These are phyloP conservation scores for Emiliania huxleyi DNA, from an alignment of 78 protist species.

Conservation along the genomic window DNA sequence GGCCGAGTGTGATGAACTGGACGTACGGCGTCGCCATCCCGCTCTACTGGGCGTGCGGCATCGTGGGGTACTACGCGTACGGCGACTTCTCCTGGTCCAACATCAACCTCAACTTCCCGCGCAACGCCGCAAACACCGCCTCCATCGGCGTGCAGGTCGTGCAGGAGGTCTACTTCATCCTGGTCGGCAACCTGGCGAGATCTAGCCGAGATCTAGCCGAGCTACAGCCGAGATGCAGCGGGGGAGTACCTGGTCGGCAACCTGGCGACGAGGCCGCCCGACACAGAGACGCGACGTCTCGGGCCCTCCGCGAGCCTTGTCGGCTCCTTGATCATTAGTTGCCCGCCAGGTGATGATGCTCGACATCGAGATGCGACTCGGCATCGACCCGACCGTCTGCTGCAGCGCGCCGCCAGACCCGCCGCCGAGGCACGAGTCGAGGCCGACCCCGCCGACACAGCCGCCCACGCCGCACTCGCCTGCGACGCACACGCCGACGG, in stretches of 20 bases:
- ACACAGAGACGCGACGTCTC: too few relatives aligned
- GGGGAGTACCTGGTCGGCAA: too few relatives aligned
- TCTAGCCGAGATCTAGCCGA: too few relatives aligned
- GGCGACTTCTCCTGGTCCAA: not conserved
- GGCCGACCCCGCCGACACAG: too few relatives aligned
- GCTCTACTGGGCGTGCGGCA: not conserved
- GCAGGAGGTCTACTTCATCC: not conserved
- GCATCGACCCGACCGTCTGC: not conserved
- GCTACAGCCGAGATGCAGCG: too few relatives aligned
- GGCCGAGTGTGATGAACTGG: not conserved
- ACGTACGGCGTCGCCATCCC: not conserved
- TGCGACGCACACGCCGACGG: too few relatives aligned
- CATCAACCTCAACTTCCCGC: conserved; percentile 2
- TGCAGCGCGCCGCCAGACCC: too few relatives aligned
- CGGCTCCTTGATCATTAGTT: too few relatives aligned
- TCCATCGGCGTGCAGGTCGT: not conserved
- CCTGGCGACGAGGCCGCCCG: too few relatives aligned
- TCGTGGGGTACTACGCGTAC: not conserved
- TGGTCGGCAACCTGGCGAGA: not conserved
- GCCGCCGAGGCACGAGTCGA: too few relatives aligned
- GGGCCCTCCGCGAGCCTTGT: too few relatives aligned
- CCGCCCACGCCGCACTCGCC: too few relatives aligned
- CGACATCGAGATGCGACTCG: not conserved
- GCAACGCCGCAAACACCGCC: not conserved
- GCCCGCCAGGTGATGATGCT: not conserved